A percentile compares a stretch with the other conserved stretches of the same genome.
Evolutionary conservation across 129 eudicot genomes (phyloP).

Genomic region (Ambrosia trifida): DNA sequence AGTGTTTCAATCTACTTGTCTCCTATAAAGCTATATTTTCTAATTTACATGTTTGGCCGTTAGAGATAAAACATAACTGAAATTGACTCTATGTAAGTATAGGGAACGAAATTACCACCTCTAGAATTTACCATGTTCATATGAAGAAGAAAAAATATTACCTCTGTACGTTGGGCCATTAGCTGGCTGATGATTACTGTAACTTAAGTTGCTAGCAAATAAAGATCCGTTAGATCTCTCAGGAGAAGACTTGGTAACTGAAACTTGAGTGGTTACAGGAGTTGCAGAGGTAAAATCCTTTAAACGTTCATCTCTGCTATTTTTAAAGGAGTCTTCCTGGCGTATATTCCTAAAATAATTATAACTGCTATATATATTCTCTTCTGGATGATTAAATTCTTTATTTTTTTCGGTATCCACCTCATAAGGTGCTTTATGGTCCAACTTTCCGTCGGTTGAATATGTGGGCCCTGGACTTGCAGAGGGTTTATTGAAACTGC

Average conservation of each 20-base stretch:
- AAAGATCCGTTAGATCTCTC: slow-evolving; percentile 1
- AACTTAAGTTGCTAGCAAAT: not conserved
- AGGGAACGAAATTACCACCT: not conserved
- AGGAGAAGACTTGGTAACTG: slow-evolving; percentile 29
- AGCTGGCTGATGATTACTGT: slow-evolving; percentile 21
- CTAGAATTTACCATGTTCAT: not conserved
- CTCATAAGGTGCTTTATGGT: slow-evolving; percentile 28
- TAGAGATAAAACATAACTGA: not conserved
- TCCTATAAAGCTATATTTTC: not conserved
- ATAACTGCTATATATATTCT: slow-evolving; percentile 22
- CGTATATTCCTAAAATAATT: slow-evolving; percentile 36
- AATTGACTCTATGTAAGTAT: not conserved
- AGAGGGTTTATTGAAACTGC: slow-evolving; percentile 24
- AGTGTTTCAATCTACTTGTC: not conserved
- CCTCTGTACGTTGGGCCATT: slow-evolving; percentile 35
- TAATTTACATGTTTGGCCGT: not conserved
- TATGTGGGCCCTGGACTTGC: slow-evolving; percentile 30
- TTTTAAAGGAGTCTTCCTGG: slow-evolving; percentile 30
- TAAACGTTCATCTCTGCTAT: slow-evolving; percentile 30
- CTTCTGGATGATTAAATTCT: slow-evolving; percentile 20
- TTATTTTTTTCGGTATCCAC: slow-evolving; percentile 26
- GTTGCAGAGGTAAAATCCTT: slow-evolving; percentile 37
- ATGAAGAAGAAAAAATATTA: not conserved
- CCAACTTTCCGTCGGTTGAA: slow-evolving; percentile 30
- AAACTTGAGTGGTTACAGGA: slow-evolving; percentile 40